Conservation (phyloP, 2,329 filamentous ascomycete genomes). For the Alternaria sp. region DNA sequence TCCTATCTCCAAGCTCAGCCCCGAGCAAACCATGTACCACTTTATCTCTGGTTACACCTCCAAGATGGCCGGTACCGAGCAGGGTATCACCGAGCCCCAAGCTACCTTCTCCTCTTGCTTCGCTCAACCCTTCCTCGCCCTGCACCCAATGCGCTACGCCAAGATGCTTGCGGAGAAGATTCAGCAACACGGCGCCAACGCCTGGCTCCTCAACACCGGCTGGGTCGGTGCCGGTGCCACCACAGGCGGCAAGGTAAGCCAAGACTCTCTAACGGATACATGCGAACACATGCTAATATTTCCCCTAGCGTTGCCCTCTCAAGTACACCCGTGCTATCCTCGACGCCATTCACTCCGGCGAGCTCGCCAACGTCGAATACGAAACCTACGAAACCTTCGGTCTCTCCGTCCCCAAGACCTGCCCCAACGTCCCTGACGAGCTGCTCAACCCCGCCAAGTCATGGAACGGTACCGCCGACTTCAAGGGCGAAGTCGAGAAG, state of each 20-base stretch:
- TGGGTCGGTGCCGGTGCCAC: constrained; percentile 93
- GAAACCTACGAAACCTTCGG: constrained; percentile 98
- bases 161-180: constrained; percentile 99
- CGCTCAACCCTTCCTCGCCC: constrained; percentile 96
- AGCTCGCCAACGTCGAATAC: constrained; percentile 91
- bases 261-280: constrained; percentile 14
- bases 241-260: constrained; percentile 70
- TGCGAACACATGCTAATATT: constrained; percentile 57
- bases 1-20: constrained; percentile 95
- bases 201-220: constrained; percentile 98
- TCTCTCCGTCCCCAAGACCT: constrained; percentile 91
- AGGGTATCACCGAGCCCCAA: constrained; percentile 95
- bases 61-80: constrained; percentile 99
- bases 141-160: constrained; percentile 99
- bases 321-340: constrained; percentile 99
- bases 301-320: constrained; percentile 85
- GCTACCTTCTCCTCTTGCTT: constrained; percentile 99
- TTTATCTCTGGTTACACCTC: constrained; percentile 99
- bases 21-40: constrained; percentile 99
- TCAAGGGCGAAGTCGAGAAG: constrained; percentile 89
- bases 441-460: constrained; percentile 93
- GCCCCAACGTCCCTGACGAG: constrained; percentile 87
- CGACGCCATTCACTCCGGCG: constrained; percentile 96
- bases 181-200: constrained; percentile 90
- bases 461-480: constrained; percentile 86